These are phyloP conservation scores for Tolypocladium paradoxum DNA, from an alignment of 2,329 filamentous ascomycete genomes.

Conservation along the genomic window DNA sequence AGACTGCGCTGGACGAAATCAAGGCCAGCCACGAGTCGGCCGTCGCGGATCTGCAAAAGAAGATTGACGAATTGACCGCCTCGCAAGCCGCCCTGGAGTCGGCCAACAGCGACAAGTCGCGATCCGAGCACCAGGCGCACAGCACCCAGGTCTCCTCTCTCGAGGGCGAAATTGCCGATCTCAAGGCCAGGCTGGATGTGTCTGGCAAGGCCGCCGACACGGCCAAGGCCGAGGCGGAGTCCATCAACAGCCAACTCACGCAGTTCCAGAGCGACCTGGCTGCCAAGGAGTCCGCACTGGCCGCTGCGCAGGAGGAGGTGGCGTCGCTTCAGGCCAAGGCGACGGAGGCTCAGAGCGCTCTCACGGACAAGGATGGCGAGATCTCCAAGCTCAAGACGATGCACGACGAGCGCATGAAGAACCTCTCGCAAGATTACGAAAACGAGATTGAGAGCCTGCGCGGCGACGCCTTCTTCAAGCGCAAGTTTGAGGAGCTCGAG, in stretches of 20 bases:
- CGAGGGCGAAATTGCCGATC: conserved; percentile 39
- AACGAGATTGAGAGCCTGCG: conserved; percentile 54
- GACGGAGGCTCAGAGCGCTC: conserved; percentile 34
- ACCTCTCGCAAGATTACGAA: conserved; percentile 50
- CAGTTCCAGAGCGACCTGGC: conserved; percentile 29
- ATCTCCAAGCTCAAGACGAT: conserved; percentile 41
- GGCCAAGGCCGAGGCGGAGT: conserved; percentile 33
- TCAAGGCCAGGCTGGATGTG: conserved; percentile 36
- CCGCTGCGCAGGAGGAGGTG: conserved; percentile 28
- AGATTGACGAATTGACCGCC: conserved; percentile 41
- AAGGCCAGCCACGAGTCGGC: conserved; percentile 37
- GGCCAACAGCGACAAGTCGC: conserved; percentile 32
- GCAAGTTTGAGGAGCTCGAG: conserved; percentile 51
- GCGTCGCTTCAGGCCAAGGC: conserved; percentile 37
- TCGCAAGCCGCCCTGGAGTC: conserved; percentile 34
- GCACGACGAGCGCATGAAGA: conserved; percentile 47
- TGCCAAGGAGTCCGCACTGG: conserved; percentile 34
- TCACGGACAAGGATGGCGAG: conserved; percentile 35
- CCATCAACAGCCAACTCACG: conserved; percentile 27
- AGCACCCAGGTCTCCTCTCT: conserved; percentile 36
- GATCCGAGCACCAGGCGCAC: conserved; percentile 33
- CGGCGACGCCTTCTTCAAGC: conserved; percentile 53
- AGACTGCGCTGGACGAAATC: conserved; percentile 38
- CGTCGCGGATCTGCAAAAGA: conserved; percentile 39
- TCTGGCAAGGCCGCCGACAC: conserved; percentile 33